These are phyloP conservation scores for Periconia macrospinosa DNA, from an alignment of 2,329 filamentous ascomycete genomes.

Conservation along the genomic window DNA sequence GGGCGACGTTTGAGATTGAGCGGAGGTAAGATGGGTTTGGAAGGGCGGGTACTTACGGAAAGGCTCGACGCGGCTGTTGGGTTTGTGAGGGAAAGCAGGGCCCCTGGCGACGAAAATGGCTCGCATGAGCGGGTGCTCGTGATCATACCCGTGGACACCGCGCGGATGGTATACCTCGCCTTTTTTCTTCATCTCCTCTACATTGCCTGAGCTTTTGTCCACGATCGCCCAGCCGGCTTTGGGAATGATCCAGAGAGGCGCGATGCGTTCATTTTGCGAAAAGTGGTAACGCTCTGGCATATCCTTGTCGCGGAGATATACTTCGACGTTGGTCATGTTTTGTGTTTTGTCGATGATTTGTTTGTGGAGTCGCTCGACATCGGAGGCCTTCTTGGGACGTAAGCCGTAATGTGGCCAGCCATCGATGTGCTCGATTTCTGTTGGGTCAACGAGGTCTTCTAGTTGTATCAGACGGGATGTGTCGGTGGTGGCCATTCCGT, in stretches of 20 bases:
- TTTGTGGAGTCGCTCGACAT: constrained; percentile 70
- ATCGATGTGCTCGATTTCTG: constrained; percentile 79
- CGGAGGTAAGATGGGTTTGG: neutral
- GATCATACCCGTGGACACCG: constrained; percentile 92
- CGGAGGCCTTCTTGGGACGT: constrained; percentile 70
- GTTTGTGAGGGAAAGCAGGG: constrained; percentile 84
- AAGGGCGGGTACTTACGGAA: constrained; percentile 71
- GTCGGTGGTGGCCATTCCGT: constrained; percentile 96
- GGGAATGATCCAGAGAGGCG: constrained; percentile 91
- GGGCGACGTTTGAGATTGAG: neutral
- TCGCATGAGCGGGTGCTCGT: constrained; percentile 92
- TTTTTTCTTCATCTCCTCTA: constrained; percentile 66
- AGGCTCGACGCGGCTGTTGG: constrained; percentile 74
- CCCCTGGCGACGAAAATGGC: constrained; percentile 93
- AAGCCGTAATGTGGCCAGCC: constrained; percentile 94
- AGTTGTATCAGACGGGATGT: constrained; percentile 79
- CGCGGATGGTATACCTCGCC: constrained; percentile 73
- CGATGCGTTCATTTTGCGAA: constrained; percentile 82
- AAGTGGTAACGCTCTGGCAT: constrained; percentile 97
- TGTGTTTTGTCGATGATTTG: constrained; percentile 56
- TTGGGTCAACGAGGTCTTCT: constrained; percentile 81
- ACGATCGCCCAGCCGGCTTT: constrained; percentile 93
- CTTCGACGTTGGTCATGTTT: constrained; percentile 72
- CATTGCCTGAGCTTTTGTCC: constrained; percentile 74
- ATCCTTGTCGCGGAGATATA: constrained; percentile 81